Percentiles rank a stretch among this genome's conserved stretches.
Conservation (phyloP, 495 filamentous ascomycete species). For the Haplographium delicatum region DNA sequence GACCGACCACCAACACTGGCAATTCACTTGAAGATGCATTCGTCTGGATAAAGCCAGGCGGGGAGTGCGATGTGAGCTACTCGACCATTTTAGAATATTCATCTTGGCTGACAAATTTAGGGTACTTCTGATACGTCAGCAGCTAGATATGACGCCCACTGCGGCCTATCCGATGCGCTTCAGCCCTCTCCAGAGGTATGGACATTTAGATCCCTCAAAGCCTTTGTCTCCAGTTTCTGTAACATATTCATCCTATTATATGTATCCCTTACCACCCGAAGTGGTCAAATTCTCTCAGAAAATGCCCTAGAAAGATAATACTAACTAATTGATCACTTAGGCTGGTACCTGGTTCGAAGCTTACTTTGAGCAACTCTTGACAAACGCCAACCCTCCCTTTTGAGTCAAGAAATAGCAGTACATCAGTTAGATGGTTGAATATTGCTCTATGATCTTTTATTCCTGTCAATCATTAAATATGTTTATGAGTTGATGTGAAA, state of each 20-base stretch:
- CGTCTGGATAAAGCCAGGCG: constrained; percentile 82
- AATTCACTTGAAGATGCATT: constrained; percentile 63
- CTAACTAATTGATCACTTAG: too few species aligned
- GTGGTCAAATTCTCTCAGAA: too few species aligned
- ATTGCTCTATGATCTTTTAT: not conserved
- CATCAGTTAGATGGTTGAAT: not conserved
- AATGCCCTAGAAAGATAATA: too few species aligned
- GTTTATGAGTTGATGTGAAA: too few species aligned
- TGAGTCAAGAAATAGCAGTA: constrained; percentile 8
- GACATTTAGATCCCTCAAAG: too few species aligned
- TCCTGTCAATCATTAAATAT: too few species aligned
- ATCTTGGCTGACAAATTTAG: too few species aligned
- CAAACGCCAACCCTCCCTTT: constrained; percentile 60
- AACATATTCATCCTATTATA: constrained; percentile 15
- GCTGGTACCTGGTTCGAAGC: constrained; percentile 75
- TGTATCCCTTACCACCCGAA: not conserved
- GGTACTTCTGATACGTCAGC: constrained; percentile 59
- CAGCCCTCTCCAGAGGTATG: constrained; percentile 76
- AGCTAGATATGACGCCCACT: constrained; percentile 65
- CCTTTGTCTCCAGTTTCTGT: too few species aligned
- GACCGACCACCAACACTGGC: constrained; percentile 59
- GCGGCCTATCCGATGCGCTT: constrained; percentile 52
- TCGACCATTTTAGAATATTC: too few species aligned
- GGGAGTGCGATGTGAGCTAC: constrained; percentile 76
- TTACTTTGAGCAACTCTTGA: constrained; percentile 66